Evolutionary conservation across 2,329 filamentous ascomycete genomes (phyloP).

Genomic region (Botryosphaeria agaves): DNA sequence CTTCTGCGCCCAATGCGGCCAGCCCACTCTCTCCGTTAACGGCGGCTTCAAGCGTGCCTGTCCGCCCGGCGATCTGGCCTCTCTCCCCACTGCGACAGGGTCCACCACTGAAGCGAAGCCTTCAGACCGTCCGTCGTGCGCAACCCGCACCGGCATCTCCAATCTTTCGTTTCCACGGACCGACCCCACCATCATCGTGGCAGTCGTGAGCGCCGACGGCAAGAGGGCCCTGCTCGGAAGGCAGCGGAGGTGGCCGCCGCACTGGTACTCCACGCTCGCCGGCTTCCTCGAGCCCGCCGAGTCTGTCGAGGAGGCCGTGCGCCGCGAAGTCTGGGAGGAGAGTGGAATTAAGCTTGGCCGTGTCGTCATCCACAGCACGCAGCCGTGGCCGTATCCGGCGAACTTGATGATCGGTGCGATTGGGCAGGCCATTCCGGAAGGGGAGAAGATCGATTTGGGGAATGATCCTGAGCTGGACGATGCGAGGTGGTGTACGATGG

Average conservation of each 20-base stretch:
- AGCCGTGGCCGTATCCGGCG: slow-evolving; percentile 36
- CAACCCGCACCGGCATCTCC: slow-evolving; percentile 67
- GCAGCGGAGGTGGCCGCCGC: slow-evolving; percentile 61
- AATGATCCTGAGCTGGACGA: slow-evolving; percentile 85
- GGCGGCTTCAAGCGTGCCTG: slow-evolving; percentile 69
- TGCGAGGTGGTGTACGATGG: slow-evolving; percentile 73
- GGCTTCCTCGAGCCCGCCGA: slow-evolving; percentile 35
- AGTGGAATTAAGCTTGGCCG: slow-evolving; percentile 28
- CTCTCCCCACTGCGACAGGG: slow-evolving; percentile 20
- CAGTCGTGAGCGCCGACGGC: slow-evolving; percentile 67
- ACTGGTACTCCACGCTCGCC: slow-evolving; percentile 76
- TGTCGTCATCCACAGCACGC: slow-evolving; percentile 32
- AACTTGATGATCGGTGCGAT: slow-evolving; percentile 49
- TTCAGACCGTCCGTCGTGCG: slow-evolving; percentile 47
- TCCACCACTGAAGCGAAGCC: slow-evolving; percentile 14
- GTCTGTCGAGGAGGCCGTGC: slow-evolving; percentile 32
- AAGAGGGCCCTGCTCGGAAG: slow-evolving; percentile 68
- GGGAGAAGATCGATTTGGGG: slow-evolving; percentile 65
- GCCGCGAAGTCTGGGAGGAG: slow-evolving; percentile 34
- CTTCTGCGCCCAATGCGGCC: slow-evolving; percentile 81
- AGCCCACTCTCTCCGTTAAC: slow-evolving; percentile 61
- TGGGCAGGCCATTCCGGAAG: slow-evolving; percentile 63
- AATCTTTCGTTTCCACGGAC: slow-evolving; percentile 88
- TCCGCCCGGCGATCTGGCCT: slow-evolving; percentile 47
- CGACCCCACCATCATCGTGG: slow-evolving; percentile 90